These are phyloP conservation scores for Yamadazyma laniorum DNA, from an alignment of 805 yeast species.

Conservation along the genomic window DNA sequence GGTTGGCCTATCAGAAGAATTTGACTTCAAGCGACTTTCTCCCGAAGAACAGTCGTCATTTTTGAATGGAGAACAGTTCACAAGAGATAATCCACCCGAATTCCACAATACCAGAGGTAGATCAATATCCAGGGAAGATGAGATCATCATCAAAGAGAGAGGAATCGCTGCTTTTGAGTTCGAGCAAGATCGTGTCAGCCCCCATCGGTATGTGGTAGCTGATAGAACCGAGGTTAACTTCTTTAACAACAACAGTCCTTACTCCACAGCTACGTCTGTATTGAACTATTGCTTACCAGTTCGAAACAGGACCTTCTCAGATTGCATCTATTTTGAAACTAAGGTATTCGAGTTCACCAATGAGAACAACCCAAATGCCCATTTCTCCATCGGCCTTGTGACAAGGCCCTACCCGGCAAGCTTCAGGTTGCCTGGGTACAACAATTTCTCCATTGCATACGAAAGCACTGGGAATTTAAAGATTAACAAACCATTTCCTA, in stretches of 20 bases:
- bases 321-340: conserved; percentile 61
- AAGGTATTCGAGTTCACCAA: conserved; percentile 35
- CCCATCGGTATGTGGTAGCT: conserved; percentile 35
- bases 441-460: conserved; percentile 66
- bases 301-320: conserved; percentile 30
- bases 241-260: conserved; percentile 35
- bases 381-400: conserved; percentile 63
- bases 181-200: conserved; percentile 31
- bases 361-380: conserved; percentile 37
- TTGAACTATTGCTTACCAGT: conserved; percentile 40
- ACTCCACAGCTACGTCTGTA: conserved; percentile 39
- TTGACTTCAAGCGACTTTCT: conserved; percentile 32
- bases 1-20: conserved; percentile 33
- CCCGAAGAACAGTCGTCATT: conserved; percentile 43
- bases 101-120: conserved; percentile 31
- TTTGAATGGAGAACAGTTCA: conserved; percentile 35
- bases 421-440: conserved; percentile 73
- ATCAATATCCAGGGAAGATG: conserved; percentile 30
- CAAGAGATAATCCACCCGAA: conserved; percentile 30
- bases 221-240: conserved; percentile 40
- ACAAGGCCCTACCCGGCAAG: conserved; percentile 69
- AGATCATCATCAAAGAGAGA: conserved; percentile 29
- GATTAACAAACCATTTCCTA: conserved; percentile 60
- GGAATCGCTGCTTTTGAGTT: conserved; percentile 43
- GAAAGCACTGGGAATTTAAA: conserved; percentile 72